Percentiles rank a stretch among this genome's conserved stretches.
Evolutionary conservation across 2,329 filamentous ascomycete genomes (phyloP).

Genomic region (Aspergillus pseudoterreus): DNA sequence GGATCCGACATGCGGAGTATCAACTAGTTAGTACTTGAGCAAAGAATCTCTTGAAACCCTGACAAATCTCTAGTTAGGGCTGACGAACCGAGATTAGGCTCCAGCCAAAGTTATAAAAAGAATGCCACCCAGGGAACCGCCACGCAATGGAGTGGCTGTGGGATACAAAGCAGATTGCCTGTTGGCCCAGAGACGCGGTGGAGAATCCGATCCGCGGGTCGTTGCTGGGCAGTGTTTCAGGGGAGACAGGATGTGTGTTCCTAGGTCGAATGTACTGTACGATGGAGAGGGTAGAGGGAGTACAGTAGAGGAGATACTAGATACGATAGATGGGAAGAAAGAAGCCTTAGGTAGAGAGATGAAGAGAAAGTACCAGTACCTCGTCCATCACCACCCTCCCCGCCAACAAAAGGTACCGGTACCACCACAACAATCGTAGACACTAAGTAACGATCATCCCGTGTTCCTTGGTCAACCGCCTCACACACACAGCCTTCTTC

Average conservation of each 20-base stretch:
- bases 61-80: neutral
- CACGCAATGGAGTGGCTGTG: conserved; percentile 14
- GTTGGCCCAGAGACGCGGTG: conserved; percentile 19
- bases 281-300: neutral
- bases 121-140: conserved; percentile 9
- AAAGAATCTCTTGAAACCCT: too few species aligned
- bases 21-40: too few species aligned
- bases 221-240: conserved; percentile 6
- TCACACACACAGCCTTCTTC: neutral
- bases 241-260: neutral
- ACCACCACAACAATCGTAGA: neutral
- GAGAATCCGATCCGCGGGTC: conserved; percentile 5
- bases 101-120: conserved; percentile 11
- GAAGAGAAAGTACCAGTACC: neutral
- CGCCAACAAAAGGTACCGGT: neutral
- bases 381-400: neutral
- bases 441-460: conserved; percentile 7
- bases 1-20: too few species aligned
- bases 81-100: conserved; percentile 1
- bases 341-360: too few species aligned
- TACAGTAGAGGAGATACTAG: too few species aligned
- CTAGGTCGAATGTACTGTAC: too few species aligned
- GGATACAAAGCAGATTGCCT: neutral
- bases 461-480: conserved; percentile 12
- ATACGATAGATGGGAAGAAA: too few species aligned